A percentile compares a stretch with the other conserved stretches of the same genome.
These are phyloP conservation scores for Pascua sp. DNA, from an alignment of 1,284 basidiomycete genomes.

Conservation along the genomic window DNA sequence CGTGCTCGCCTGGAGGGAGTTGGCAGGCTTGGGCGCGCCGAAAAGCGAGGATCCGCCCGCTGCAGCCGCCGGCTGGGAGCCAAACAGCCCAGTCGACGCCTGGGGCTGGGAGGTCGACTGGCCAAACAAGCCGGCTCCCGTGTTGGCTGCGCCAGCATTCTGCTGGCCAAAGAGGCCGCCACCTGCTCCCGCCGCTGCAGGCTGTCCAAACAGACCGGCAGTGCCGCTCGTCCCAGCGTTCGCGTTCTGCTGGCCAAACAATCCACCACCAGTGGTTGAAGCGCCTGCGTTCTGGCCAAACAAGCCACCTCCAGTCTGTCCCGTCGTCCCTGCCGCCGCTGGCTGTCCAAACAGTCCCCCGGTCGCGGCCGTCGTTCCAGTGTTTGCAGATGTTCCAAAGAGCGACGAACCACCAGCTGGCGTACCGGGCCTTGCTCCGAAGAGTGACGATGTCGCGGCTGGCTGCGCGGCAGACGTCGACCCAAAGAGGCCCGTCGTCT, in stretches of 20 bases:
- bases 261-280: background rate
- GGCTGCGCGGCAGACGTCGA: background rate
- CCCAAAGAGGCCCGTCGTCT: constrained; percentile 6
- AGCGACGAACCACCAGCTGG: too few species aligned
- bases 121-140: constrained; percentile 12
- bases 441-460: too few species aligned
- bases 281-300: background rate
- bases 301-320: constrained; percentile 9
- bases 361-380: constrained; percentile 1
- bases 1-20: constrained; percentile 2
- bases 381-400: background rate
- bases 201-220: constrained; percentile 24
- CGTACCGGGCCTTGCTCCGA: too few species aligned
- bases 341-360: constrained; percentile 20
- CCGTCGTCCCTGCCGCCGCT: constrained; percentile 11
- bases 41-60: constrained; percentile 3
- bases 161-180: constrained; percentile 19
- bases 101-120: constrained; percentile 3
- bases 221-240: background rate
- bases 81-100: constrained; percentile 1
- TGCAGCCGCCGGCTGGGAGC: constrained; percentile 8
- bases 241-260: constrained; percentile 12
- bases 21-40: background rate
- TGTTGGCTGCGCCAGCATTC: background rate
- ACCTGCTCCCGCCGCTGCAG: constrained; percentile 3